Evolutionary conservation across 1,284 basidiomycete species (phyloP), one percentile per base, ranked within the genome.

Genomic region (Boletus hoseneyae): DNA sequence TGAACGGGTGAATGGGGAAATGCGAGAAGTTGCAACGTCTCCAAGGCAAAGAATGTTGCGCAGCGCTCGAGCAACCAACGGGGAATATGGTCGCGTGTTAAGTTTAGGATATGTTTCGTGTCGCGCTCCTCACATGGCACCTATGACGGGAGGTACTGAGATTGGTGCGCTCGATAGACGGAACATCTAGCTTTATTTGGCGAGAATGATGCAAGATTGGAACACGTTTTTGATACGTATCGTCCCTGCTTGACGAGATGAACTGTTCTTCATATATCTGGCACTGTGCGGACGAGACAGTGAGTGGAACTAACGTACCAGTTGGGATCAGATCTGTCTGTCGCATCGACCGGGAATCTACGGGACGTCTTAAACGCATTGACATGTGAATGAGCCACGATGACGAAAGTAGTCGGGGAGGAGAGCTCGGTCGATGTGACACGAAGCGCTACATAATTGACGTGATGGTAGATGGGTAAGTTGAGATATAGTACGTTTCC

Each of bases 331-430:
- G 50, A 25, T n/a, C n/a, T n/a, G n/a, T 27, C 42, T 33, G 18
- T 32, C 25, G 15, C 41, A 54, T 49, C 61, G 48, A 42, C 41
- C 54, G 61, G 52, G 11, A 50, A 63, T 52, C 60, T 63, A 63
- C 55, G 62, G 49, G 41, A 25, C 38, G 42, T 30, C 27, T 25
- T 27, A 25, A 32, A 43, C 29, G 38, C 25, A 30, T 25, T 60
- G 46, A 35, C 52, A 48, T 58, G 47, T 23, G 57, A 60, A 48
- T 21, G 48, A 35, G 38, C 37, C 18, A n/a, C 1, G 42, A 21
- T 40, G 39, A 60, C 47, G 42, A 55, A 48, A 47, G 45, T 36
- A 25, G 29, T n/a, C 29, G 45, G 40, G 34, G 36, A 42, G 41
- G 45, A 21, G 47, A 39, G 25, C 23, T 47, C 48, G 35, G 18